Evolutionary conservation across 2,329 filamentous ascomycete genomes (phyloP), one percentile per base, ranked within the genome.

Genomic region (Sarocladiaceae sp.): DNA sequence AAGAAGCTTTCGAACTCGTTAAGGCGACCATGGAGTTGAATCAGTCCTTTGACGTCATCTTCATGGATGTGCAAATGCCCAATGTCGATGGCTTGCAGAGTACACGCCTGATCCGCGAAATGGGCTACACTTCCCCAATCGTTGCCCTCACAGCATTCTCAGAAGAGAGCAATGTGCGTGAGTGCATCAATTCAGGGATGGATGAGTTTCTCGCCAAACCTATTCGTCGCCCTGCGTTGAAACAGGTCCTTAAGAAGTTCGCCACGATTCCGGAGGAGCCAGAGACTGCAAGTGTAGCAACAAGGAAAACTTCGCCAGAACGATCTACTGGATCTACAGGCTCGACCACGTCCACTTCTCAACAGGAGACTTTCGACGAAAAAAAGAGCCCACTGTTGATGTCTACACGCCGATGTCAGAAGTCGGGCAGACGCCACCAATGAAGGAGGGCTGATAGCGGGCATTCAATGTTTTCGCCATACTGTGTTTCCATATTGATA

Each of bases 21-120:
- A 92, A 90, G 64, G 83, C 83, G 15, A 87, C 84, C 57, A 94
- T 96, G 87, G 82, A 85, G 48, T 79, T 79, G 25, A 79, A 85
- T 50, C 76, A 80, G 52, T 79, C 80, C 2, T 96, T 93, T 64
- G 90, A 96, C 59, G 76, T 97, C 23, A 93, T 97, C 56, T 94
- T 96, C 64, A 97, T 96, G 92, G 92, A 97, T 61, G 87, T 96
- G 7, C 90, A 89, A 69, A 97, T 97, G 92, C 92, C 92, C 3
- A 95, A 94, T 56, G 79, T 97, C 13, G 91, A 96, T 62, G 92
- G 92, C 1, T 73, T 97, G 22, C 87, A 96, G 65, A 92, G 87
- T 44, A 96, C 92, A 1, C 81, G 86, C 10, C 74, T 95, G 29
- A 96, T 97, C 60, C 83, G 92, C 6, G 76, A 90, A 64, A 88